Evolutionary conservation across 345 rosid genomes (phyloP).

Genomic region (Camelina hispida): DNA sequence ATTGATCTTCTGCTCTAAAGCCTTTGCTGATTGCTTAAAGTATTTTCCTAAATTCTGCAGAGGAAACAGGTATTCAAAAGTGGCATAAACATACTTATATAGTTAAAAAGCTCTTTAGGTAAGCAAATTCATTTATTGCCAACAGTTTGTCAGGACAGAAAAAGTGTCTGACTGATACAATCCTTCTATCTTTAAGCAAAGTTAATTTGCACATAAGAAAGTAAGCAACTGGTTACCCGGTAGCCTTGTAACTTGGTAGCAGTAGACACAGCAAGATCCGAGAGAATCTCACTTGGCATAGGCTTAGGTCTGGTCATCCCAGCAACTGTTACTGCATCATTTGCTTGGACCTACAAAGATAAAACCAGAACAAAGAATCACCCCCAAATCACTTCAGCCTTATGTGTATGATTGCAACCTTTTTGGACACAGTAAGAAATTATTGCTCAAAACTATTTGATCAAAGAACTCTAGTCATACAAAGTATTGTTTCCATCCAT

Average conservation of each 20-base stretch:
- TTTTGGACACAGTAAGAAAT: background rate
- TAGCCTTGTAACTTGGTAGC: constrained; percentile 92
- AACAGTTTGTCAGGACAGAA: constrained; percentile 19
- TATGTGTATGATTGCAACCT: constrained; percentile 1
- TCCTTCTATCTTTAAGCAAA: background rate
- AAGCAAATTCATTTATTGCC: background rate
- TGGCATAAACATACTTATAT: background rate
- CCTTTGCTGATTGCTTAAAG: constrained; percentile 89
- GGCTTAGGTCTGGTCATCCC: constrained; percentile 84
- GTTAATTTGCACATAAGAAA: constrained; percentile 14
- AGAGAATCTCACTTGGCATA: constrained; percentile 66
- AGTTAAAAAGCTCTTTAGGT: background rate
- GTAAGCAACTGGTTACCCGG: constrained; percentile 54
- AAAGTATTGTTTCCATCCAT: background rate
- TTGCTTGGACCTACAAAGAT: constrained; percentile 73
- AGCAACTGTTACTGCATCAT: constrained; percentile 86
- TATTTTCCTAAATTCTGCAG: constrained; percentile 87
- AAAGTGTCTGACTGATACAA: constrained; percentile 6
- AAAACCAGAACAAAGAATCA: background rate
- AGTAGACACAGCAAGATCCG: constrained; percentile 85
- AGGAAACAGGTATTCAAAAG: constrained; percentile 12
- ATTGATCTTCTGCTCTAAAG: constrained; percentile 79
- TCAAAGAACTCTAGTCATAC: too few species aligned
- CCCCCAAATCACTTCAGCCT: background rate
- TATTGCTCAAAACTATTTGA: background rate